phyloP scores from a whole-genome alignment of 2,329 filamentous ascomycete species.

The Stenocarpella maydis region DNA sequence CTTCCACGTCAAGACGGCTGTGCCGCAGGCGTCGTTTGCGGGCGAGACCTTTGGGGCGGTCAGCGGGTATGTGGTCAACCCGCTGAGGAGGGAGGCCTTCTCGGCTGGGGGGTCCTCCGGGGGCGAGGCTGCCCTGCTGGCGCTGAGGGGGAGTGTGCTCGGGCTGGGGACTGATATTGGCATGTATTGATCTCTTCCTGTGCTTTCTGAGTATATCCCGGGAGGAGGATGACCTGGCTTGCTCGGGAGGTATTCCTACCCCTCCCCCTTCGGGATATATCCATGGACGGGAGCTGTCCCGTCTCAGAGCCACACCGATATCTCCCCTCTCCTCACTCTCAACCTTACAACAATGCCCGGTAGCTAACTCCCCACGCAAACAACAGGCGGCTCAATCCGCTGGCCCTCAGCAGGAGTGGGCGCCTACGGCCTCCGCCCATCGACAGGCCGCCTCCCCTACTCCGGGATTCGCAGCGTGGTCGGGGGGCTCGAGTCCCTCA shows the following conservation, averaged over 20 bases:
- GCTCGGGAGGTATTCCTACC: no score
- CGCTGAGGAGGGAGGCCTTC: constrained; percentile 61
- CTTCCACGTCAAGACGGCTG: constrained; percentile 75
- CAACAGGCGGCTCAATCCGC: constrained; percentile 32
- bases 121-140: constrained; percentile 56
- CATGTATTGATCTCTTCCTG: background rate
- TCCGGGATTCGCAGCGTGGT: background rate
- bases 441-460: constrained; percentile 16
- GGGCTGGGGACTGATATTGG: constrained; percentile 53
- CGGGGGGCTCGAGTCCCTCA: constrained; percentile 8
- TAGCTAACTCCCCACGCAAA: background rate
- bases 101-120: constrained; percentile 72
- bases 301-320: background rate
- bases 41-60: constrained; percentile 10
- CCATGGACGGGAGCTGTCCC: background rate
- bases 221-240: no score
- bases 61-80: constrained; percentile 59
- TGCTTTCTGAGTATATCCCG: background rate
- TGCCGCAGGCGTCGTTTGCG: constrained; percentile 51
- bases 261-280: no score
- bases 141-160: constrained; percentile 43
- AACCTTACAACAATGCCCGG: rapidly evolving
- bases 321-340: no score
- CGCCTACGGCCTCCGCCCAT: constrained; percentile 23
- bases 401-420: constrained; percentile 13